Conservation (phyloP, 2,329 filamentous ascomycete genomes). For the Colletotrichum echinochloae region DNA sequence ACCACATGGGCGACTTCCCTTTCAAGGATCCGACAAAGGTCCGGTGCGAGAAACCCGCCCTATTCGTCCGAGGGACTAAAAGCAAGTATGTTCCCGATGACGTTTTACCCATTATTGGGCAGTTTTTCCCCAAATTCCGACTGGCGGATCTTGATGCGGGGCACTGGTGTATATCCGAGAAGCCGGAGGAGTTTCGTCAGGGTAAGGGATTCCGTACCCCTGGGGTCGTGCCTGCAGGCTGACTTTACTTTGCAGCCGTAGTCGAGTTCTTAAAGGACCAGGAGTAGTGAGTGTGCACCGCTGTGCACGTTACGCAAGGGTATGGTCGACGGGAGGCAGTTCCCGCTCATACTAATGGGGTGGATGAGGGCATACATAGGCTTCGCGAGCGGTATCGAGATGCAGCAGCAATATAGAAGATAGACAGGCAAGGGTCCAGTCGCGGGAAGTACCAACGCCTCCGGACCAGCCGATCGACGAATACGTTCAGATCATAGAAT, state of each 20-base stretch:
- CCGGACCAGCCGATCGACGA: background rate
- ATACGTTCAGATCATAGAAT: background rate
- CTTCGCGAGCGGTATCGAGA: background rate
- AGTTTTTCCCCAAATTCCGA: conserved; percentile 84
- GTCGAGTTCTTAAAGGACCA: conserved; percentile 69
- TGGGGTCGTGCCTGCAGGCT: conserved; percentile 3
- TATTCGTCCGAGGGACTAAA: conserved; percentile 83
- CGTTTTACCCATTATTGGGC: conserved; percentile 79
- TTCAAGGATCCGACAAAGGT: conserved; percentile 77
- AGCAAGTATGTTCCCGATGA: conserved; percentile 87
- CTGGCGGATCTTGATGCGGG: conserved; percentile 81
- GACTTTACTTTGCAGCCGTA: conserved; percentile 60
- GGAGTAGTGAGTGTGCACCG: conserved; percentile 52
- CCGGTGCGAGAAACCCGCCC: conserved; percentile 80
- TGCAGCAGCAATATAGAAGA: background rate
- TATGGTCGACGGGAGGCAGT: background rate
- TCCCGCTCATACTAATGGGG: too few species aligned
- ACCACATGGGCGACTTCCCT: conserved; percentile 88
- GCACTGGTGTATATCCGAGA: conserved; percentile 92
- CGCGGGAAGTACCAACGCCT: too few species aligned
- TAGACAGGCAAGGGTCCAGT: background rate
- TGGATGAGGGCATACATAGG: background rate
- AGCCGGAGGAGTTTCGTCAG: conserved; percentile 81
- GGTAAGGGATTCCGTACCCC: conserved; percentile 60
- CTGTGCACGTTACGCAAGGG: too few species aligned